Evolutionary conservation across 345 rosid genomes (phyloP), one percentile per base, ranked within the genome.

Genomic region (Gossypium raimondii): DNA sequence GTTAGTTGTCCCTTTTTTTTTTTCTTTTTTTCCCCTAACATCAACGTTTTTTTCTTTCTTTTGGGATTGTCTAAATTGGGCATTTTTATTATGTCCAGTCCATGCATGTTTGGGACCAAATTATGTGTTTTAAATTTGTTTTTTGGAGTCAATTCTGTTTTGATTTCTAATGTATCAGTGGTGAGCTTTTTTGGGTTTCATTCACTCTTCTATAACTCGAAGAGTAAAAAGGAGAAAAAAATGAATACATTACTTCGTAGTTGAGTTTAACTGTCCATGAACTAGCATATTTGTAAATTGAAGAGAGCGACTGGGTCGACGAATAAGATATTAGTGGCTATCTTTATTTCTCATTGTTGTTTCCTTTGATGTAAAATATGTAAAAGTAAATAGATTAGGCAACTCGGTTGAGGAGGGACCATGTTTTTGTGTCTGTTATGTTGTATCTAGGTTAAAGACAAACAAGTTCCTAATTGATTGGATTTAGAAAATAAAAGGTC

Each of bases 191-290:
- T 87, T 70, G 89, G 98, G 75, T 58, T 91, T 52, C 90, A 92
- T 64, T 93, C 92, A 2, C 73, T 90, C 34, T 86, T 89, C 76
- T 93, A 97, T 78, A 89, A 81, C 60, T 87, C 94, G 72, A 90
- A 86, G 88, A 70, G 55, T n/a, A 93, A 83, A 52, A 86, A 78
- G 81, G 91, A 91, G 87, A 89, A 86, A 83, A 78, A 71, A 78
- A 67, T 77, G 72, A 78, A 43, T 79, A 27, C 4, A 3, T 27
- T 27, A 27, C 4, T 27, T 27, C 34, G 3, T 27, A 65, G 65
- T 58, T 87, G 83, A 82, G 81, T 69, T 82, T 80, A 77, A 85
- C 34, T 27, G 4, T 27, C 34, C 34, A 27, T 27, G 34, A 27
- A 27, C 34, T 3, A 27, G 34, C 4, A 52, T 78, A 78, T 78